Evolutionary conservation across 805 yeast genomes (phyloP), one percentile per base, ranked within the genome.

Genomic region (Cyberlindnera veronae): DNA sequence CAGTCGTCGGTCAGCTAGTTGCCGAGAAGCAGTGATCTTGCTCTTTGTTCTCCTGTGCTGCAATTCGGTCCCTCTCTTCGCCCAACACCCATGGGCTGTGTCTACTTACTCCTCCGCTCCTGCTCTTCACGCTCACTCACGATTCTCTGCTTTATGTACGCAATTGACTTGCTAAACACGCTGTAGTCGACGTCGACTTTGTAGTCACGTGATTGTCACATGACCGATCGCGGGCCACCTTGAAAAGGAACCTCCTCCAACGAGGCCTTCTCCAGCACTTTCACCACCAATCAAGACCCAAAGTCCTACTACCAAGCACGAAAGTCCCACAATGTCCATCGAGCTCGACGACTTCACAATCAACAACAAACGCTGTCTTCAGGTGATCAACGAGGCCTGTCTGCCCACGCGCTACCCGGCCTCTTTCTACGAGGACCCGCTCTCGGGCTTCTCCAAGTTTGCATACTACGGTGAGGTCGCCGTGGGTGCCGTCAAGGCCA

Each of bases 401-500:
- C 64, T 79, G n/a, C 83, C 85, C 4, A 64, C 72, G 0, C 41
- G 56, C 2, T 82, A 76, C 51, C 54, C 77, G 1, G 75, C 74
- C 1, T 48, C 62, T 3, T 81, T 81, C 72, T 79, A 79, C 47
- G 71, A 71, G 17, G 64, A 77, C 12, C 58, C 68, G 3, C 54
- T 68, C 2, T 77, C 69, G 18, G 80, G 77, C 21, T 63, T 82
- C 24, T 71, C 72, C 24, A 72, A 80, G 54, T 63, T 79, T 26
- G 74, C 82, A 0, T 84, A 69, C 62, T 83, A 71, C 60, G 74
- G 82, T 35, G 95, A 84, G 54, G 74, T 84, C 6, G 88, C 95
- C 7, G 91, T 88, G 4, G 96, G 93, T 13, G 82, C 79, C 4
- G 64, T 88, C 35, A 79, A 80, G 45, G 81, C 84, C 40, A 70